Conservation (phyloP, 768 basidiomycete genomes). For the Neoboletus subvelutipes region DNA sequence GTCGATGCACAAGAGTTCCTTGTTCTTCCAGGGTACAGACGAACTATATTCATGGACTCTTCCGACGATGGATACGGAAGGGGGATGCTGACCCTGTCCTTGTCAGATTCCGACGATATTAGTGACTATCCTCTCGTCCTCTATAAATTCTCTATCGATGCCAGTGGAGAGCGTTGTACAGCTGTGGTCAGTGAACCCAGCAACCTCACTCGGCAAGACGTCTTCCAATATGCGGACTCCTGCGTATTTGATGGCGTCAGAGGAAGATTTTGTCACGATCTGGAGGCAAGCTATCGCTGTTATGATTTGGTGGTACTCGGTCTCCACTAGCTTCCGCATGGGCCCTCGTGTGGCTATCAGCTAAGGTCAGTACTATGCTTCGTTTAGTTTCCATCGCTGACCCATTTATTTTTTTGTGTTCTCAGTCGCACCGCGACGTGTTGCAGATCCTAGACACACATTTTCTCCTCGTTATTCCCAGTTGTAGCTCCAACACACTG, state of each 20-base stretch:
- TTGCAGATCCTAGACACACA: background rate
- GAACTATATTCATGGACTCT: conserved; percentile 4
- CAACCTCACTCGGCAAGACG: conserved; percentile 6
- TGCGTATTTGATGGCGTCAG: conserved; percentile 18
- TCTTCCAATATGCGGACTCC: background rate
- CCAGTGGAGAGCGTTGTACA: conserved; percentile 15
- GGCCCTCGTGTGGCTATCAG: no score
- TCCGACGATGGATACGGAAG: conserved; percentile 19
- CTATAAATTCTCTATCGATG: conserved; percentile 23
- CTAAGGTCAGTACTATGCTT: background rate
- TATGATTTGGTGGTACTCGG: conserved; percentile 15
- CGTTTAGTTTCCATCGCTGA: background rate
- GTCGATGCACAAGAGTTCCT: conserved; percentile 15
- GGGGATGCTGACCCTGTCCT: conserved; percentile 14
- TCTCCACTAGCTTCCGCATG: conserved; percentile 9
- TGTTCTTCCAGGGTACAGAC: conserved; percentile 12
- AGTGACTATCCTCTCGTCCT: background rate
- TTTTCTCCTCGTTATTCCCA: background rate
- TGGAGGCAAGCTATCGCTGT: background rate
- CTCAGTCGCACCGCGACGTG: background rate
- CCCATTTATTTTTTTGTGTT: background rate
- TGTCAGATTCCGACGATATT: background rate
- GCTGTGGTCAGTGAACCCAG: conserved; percentile 14
- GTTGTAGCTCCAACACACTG: background rate
- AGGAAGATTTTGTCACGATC: conserved; percentile 20